phyloP scores from a whole-genome alignment of 768 basidiomycete genomes.

The Boletus sp. region DNA sequence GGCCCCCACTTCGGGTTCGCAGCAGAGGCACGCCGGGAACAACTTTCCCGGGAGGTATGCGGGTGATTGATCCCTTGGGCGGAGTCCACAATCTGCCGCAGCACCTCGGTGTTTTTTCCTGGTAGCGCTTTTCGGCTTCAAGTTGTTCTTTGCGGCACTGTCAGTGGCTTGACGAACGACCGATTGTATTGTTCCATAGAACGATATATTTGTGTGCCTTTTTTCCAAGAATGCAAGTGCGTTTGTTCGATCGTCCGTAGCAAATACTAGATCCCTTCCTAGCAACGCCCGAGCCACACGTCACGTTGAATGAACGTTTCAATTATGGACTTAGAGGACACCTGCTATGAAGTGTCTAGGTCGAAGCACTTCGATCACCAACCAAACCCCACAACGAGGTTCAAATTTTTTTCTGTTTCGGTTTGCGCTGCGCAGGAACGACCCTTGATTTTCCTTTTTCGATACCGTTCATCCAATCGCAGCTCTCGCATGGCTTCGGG shows the following conservation, averaged over 20 bases:
- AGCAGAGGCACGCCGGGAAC: constrained; percentile 2
- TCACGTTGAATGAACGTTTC: constrained; percentile 9
- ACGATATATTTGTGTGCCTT: constrained; percentile 4
- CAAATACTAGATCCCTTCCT: background rate
- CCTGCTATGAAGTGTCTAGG: background rate
- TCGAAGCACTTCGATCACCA: constrained; percentile 7
- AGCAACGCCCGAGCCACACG: constrained; percentile 1
- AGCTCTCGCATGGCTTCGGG: constrained; percentile 10
- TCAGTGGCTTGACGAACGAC: constrained; percentile 6
- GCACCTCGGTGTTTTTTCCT: constrained; percentile 4
- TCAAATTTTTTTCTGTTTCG: background rate
- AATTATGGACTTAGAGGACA: background rate
- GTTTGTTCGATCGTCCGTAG: constrained; percentile 8
- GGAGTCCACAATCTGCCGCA: constrained; percentile 5
- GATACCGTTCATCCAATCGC: constrained; percentile 6
- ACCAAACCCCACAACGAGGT: constrained; percentile 6
- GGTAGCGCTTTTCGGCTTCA: constrained; percentile 13
- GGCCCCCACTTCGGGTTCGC: constrained; percentile 6
- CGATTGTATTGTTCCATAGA: constrained; percentile 4
- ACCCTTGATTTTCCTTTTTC: constrained; percentile 11
- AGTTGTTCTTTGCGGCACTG: constrained; percentile 9
- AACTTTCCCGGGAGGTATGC: constrained; percentile 14
- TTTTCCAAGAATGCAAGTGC: background rate
- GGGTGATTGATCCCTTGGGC: constrained; percentile 8
- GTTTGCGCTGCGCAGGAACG: constrained; percentile 1